phyloP scores from a whole-genome alignment of 2,329 filamentous ascomycete species.

The Plenodomus tracheiphilus region DNA sequence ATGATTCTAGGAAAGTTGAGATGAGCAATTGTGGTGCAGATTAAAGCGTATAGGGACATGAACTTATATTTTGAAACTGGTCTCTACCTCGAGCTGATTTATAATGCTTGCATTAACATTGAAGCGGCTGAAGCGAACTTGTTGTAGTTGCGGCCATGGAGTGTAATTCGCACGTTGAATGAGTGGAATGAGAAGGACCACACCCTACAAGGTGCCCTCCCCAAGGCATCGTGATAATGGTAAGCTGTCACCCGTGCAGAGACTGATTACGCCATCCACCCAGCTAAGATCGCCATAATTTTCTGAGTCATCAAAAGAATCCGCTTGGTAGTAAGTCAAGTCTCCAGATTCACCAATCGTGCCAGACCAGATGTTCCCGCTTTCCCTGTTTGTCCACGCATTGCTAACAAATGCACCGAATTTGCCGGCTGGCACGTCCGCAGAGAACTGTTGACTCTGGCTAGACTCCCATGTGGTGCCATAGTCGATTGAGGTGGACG shows the following conservation, averaged over 20 bases:
- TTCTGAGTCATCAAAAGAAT: constrained; percentile 40
- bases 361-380: constrained; percentile 43
- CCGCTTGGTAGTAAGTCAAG: constrained; percentile 35
- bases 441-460: constrained; percentile 36
- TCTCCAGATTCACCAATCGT: constrained; percentile 36
- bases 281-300: constrained; percentile 40
- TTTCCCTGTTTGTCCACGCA: constrained; percentile 37
- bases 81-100: no score
- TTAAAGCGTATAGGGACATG: no score
- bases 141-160: no score
- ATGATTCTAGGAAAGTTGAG: no score
- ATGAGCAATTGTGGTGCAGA: no score
- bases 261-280: constrained; percentile 47
- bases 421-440: constrained; percentile 42
- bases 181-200: no score
- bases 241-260: constrained; percentile 44
- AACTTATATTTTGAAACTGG: no score
- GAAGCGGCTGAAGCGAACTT: no score
- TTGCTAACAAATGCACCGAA: constrained; percentile 48
- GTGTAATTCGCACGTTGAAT: no score
- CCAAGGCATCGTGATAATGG: constrained; percentile 47
- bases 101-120: no score
- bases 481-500: constrained; percentile 32
- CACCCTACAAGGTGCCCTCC: constrained; percentile 30
- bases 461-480: constrained; percentile 38